Evolutionary conservation across 768 basidiomycete species (phyloP), one percentile per base, ranked within the genome.

Genomic region (Calocera viscosa): DNA sequence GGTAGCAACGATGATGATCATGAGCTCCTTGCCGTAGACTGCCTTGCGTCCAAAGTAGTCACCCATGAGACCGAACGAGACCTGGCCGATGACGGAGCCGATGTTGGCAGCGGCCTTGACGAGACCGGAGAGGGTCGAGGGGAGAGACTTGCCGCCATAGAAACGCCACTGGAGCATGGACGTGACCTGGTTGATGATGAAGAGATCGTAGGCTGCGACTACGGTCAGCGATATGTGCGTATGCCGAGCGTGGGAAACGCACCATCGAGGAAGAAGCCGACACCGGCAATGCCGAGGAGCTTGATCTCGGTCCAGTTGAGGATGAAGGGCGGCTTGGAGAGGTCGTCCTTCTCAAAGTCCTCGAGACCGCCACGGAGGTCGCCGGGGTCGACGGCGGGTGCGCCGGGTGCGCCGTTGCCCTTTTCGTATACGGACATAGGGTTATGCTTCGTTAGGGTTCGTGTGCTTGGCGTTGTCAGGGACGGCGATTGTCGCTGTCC

Each of bases 1-100:
- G 1, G 89, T 90, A 0, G 86, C 88, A 64, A 90, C 68, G 72
- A 91, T 90, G 70, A 89, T 89, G 67, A 91, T 77, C 82, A 90
- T 87, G 65, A 91, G 81, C 72, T 90, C 89, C 73, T 89, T 87
- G 10, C 88, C 87, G 69, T 89, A 86, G 85, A 72, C 68, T n/a
- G 49, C 38, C 19, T 67, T 32, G 24, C 71, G 68, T 7, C 71
- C 71, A 39, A 69, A 66, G 28, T 60, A 60, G 63, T 71, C 71
- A 38, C 68, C 68, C 33, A 70, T 87, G 86, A 63, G 85, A 28
- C 65, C 72, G 63, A 72, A 72, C 30, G 32, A 28, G 67, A 72
- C 30, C 43, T 72, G 71, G 39, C 71, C 87, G 65, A 88, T 82
- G 69, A 89, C 86, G 68, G 67, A 34, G 30, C 70, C 87, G 49